Evolutionary conservation across 2,329 filamentous ascomycete genomes (phyloP), one percentile per base, ranked within the genome.

Genomic region (Epichloe coenophiala): DNA sequence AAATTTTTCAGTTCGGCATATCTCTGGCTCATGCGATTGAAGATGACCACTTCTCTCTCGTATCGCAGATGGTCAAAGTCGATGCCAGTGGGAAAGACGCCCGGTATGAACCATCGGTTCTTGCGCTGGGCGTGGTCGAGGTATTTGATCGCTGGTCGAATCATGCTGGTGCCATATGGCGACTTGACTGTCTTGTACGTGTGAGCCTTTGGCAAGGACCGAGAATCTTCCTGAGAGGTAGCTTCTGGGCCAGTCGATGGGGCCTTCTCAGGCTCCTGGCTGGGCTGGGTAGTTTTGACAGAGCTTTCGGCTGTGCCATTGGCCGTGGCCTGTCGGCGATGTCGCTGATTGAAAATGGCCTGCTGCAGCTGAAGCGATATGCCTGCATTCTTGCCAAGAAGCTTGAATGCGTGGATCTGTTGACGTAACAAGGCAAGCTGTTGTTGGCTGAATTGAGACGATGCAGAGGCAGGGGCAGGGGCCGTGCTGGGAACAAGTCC

Each of bases 341-440:
- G 78, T 46, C 84, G 80, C 52, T 85, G 81, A 43, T 84, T 76
- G 63, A 90, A 95, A 37, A 97, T 82, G 46, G 86, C 81, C 61
- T 91, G 86, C 63, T 95, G 88, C 56, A 95, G 78, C 55, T 80
- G 77, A 31, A 78, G 68, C 1, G 91, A 88, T 3, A 97, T 80
- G 1, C 89, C 84, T 13, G 85, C 75, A 58, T 95, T 95, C 67
- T 93, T 94, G 5, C 87, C 84, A 4, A 98, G 74, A 57, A 89
- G 77, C 68, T 94, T 94, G 69, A 96, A 97, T 0, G 91, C 90
- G 59, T 84, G 77, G 47, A 97, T 95, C 65, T 98, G 93, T 57
- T 86, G 83, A 53, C 88, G 78, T 9, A 98, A 71, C 42, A 87
- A 80, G 23, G 77, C 75, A 44, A 95, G 71, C 64, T 98, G 93